These are phyloP conservation scores for Phlebopus sp. DNA, from an alignment of 1,284 basidiomycete species.

Conservation along the genomic window DNA sequence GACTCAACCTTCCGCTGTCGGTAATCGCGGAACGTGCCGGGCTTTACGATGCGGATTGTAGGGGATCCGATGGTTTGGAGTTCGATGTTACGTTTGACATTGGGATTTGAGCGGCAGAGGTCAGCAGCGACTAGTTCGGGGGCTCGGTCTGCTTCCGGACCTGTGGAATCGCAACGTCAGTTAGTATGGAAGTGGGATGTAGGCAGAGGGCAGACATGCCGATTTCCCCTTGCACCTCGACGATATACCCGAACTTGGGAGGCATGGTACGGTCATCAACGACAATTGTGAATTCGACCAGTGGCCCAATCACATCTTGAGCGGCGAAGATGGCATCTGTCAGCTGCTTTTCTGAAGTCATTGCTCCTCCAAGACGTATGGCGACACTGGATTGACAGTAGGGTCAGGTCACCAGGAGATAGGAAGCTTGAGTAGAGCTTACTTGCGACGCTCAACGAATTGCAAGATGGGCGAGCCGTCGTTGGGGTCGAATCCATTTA, in stretches of 20 bases:
- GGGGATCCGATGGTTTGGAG: constrained; percentile 4
- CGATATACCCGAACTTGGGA: constrained; percentile 12
- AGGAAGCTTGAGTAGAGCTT: not conserved
- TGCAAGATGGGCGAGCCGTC: constrained; percentile 20
- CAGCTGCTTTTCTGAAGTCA: constrained; percentile 15
- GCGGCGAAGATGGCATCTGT: constrained; percentile 14
- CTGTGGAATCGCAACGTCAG: not conserved
- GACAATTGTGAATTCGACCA: constrained; percentile 18
- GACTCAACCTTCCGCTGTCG: constrained; percentile 8
- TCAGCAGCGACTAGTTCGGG: constrained; percentile 5
- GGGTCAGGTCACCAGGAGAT: too few relatives aligned
- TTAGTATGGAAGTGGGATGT: not conserved
- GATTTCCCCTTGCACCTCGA: constrained; percentile 17
- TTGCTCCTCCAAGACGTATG: constrained; percentile 3
- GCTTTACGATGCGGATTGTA: constrained; percentile 14
- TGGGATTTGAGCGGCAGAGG: constrained; percentile 8
- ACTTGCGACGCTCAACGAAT: constrained; percentile 23
- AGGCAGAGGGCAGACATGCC: constrained; percentile 6
- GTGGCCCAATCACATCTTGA: constrained; percentile 10
- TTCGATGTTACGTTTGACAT: not conserved
- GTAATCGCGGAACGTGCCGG: constrained; percentile 19
- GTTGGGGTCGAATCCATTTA: constrained; percentile 18
- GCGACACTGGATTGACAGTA: constrained; percentile 4
- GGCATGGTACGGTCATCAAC: constrained; percentile 13
- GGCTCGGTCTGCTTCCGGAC: constrained; percentile 3